Evolutionary conservation across 176 grass and related monocot species (phyloP), one percentile per base, ranked within the genome.

Genomic region (Typha latifolia): DNA sequence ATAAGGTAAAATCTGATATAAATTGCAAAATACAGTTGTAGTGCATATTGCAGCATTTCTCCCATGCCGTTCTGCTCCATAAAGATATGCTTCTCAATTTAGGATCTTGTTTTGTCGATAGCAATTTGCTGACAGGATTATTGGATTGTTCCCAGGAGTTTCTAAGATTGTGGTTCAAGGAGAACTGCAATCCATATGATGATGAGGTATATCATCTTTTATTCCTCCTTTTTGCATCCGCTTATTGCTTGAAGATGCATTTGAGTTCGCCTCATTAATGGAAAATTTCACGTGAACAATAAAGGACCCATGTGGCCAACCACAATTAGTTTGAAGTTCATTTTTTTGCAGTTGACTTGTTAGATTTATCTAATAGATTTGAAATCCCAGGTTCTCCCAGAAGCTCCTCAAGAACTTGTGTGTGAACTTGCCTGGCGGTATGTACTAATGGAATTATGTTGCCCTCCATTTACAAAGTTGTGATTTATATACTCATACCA

Each of bases 121-220:
- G 34, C 34, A 12, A 76, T 37, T 75, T 75, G 10, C 43, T 83
- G 12, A 78, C 68, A 15, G 4, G 20, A 12, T 31, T 48, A 56
- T 66, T 74, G 53, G 20, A 64, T 64, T 85, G 13, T 73, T 34
- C 3, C 26, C 79, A 99, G 94, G 94, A 99, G 67, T 99, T 99
- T 68, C 47, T 97, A 27, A 89, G 89, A 66, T 72, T 97, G 69
- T 97, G 94, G 94, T 97, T 97, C 68, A 97, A 87, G 70, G 86
- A 85, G 73, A 91, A 92, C 77, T 97, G 94, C 75, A 97, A 97
- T 75, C 94, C 89, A 50, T 93, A 97, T 71, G 85, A 97, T 87
- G 94, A 92, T 13, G 66, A 53, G 73, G 94, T 91, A 87, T 59
- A 24, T 4, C 2, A 29, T 29, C 27, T 29, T 34, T 34, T 4